These are phyloP conservation scores for Xylaria sp. DNA, from an alignment of 2,329 filamentous ascomycete genomes.

Conservation along the genomic window DNA sequence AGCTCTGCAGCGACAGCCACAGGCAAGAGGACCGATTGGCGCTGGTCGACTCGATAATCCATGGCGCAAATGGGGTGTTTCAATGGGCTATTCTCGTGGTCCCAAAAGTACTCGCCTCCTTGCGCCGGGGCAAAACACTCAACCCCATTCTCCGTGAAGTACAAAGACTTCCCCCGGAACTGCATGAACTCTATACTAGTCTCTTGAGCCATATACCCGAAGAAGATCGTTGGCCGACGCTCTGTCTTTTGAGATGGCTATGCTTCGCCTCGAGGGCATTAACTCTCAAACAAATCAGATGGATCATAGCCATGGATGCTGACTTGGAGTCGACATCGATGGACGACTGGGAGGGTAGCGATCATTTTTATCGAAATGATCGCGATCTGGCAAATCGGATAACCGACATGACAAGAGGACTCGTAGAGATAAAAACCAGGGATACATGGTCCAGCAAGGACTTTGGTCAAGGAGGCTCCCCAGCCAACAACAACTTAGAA, in stretches of 20 bases:
- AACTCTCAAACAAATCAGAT: background rate
- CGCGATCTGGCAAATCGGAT: background rate
- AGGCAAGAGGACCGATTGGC: background rate
- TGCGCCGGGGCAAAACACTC: background rate
- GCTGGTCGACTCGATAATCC: background rate
- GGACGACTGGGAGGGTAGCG: background rate
- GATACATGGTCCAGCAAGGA: too few relatives aligned
- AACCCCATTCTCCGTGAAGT: background rate
- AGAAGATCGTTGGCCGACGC: background rate
- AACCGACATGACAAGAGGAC: background rate
- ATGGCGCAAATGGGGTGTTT: background rate
- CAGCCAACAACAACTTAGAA: too few relatives aligned
- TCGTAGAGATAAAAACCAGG: background rate
- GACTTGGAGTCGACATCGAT: background rate
- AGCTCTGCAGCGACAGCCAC: background rate
- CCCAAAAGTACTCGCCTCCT: background rate
- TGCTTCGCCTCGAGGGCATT: background rate
- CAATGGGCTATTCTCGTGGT: background rate
- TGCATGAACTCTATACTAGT: background rate
- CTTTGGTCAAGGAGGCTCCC: too few relatives aligned
- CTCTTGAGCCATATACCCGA: background rate
- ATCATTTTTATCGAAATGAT: background rate
- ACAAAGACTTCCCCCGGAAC: background rate
- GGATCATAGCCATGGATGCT: background rate
- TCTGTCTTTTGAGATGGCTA: background rate